Percentiles rank a stretch among this genome's conserved stretches.
phyloP scores from a whole-genome alignment of 441 rosid genomes.

The Mallotus repandus region DNA sequence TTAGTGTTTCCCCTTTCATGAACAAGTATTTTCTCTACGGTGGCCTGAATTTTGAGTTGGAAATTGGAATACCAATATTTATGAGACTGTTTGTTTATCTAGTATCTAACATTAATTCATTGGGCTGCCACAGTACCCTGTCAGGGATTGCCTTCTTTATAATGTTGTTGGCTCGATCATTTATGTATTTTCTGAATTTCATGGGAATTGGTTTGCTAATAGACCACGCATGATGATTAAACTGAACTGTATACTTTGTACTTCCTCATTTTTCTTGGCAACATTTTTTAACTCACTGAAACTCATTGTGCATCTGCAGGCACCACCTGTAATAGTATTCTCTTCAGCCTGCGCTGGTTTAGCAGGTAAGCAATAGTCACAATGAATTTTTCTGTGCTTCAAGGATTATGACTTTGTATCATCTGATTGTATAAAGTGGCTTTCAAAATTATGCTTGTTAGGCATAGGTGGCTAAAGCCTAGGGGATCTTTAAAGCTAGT shows the following conservation, averaged over 20 bases:
- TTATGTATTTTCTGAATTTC: conserved; percentile 3
- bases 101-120: no score
- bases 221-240: neutral
- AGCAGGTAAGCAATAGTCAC: conserved; percentile 51
- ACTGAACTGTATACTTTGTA: neutral
- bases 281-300: neutral
- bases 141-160: no score
- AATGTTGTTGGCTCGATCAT: neutral
- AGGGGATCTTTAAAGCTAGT: no score
- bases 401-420: neutral
- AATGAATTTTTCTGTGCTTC: neutral
- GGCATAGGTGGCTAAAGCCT: no score
- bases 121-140: no score
- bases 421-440: no score
- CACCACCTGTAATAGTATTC: conserved; percentile 90
- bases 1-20: neutral
- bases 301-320: conserved; percentile 46
- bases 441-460: neutral
- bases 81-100: no score
- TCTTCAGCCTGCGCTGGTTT: conserved; percentile 92
- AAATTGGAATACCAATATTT: no score
- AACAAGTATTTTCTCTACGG: neutral
- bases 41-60: no score
- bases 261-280: neutral
- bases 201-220: neutral